phyloP scores from a whole-genome alignment of 2,329 filamentous ascomycete genomes.

The Apiospora marii region DNA sequence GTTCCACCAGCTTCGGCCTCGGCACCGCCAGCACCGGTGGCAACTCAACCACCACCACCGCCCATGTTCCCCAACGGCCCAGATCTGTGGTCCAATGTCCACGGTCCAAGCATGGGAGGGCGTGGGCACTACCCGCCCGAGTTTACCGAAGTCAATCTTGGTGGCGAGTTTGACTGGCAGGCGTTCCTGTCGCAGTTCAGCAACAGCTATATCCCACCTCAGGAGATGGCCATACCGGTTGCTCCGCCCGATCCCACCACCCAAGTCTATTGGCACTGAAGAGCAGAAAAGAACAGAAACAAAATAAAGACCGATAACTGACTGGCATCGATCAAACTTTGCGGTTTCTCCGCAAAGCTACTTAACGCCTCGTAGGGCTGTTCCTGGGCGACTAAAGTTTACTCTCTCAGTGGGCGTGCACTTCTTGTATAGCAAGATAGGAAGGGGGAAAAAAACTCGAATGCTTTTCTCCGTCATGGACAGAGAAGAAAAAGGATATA shows the following conservation, averaged over 20 bases:
- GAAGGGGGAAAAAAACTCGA: neutral
- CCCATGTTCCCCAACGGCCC: neutral
- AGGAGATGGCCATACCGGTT: slow-evolving; percentile 16
- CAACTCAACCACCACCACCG: slow-evolving; percentile 22
- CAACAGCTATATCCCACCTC: slow-evolving; percentile 34
- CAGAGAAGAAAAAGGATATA: neutral
- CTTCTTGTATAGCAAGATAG: neutral
- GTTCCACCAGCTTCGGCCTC: slow-evolving; percentile 8
- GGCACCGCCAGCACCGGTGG: slow-evolving; percentile 34
- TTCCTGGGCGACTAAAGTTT: neutral
- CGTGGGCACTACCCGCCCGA: slow-evolving; percentile 40
- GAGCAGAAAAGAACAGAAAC: neutral
- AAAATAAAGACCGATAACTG: neutral
- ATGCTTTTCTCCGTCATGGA: neutral
- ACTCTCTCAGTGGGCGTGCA: neutral
- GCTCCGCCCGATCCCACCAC: slow-evolving; percentile 11
- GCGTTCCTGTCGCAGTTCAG: slow-evolving; percentile 42
- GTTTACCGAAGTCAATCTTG: slow-evolving; percentile 42
- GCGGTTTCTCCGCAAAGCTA: neutral
- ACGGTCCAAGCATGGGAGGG: slow-evolving; percentile 33
- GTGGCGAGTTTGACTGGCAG: slow-evolving; percentile 45
- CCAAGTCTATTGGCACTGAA: slow-evolving; percentile 14
- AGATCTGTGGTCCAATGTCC: slow-evolving; percentile 36
- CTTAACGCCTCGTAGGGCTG: neutral
- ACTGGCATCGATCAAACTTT: neutral